Conservation (phyloP, 192 early-diverging fungal genomes). For the Dimargaris cristalligena region DNA sequence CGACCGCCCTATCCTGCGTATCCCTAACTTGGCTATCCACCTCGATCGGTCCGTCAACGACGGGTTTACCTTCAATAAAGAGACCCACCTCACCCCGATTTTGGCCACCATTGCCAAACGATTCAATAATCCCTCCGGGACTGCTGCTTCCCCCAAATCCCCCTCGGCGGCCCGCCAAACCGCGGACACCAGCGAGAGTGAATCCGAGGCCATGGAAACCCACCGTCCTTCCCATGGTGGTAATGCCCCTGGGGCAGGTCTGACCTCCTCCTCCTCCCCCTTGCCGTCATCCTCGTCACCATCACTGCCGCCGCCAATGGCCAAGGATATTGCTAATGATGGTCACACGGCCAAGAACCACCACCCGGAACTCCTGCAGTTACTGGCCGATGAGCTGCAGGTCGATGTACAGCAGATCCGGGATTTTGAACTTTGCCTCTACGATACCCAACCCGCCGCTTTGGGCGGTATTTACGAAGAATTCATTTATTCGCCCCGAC, state of each 20-base stretch:
- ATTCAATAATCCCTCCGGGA: constrained; percentile 15
- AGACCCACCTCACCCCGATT: constrained; percentile 80
- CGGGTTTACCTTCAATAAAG: constrained; percentile 88
- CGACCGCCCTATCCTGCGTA: constrained; percentile 75
- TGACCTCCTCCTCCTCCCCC: not conserved
- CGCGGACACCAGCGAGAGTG: constrained; percentile 4
- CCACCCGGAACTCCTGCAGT: constrained; percentile 61
- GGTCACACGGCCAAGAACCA: constrained; percentile 38
- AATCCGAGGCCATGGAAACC: not conserved
- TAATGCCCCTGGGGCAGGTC: too few species aligned
- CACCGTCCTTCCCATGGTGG: too few species aligned
- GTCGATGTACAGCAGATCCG: constrained; percentile 49
- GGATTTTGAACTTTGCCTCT: constrained; percentile 96
- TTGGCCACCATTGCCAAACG: constrained; percentile 53
- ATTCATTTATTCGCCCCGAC: constrained; percentile 81
- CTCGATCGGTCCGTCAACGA: constrained; percentile 67
- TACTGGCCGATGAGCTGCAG: constrained; percentile 56
- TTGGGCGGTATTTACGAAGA: constrained; percentile 86
- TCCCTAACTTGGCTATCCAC: constrained; percentile 95
- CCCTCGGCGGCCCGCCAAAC: not conserved
- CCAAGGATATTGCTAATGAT: constrained; percentile 8
- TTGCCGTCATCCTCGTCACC: not conserved
- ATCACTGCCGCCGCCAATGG: not conserved
- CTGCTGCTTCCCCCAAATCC: not conserved
- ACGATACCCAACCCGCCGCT: constrained; percentile 77